Evolutionary conservation across 345 rosid genomes (phyloP).

Genomic region (Jatropha curcas): DNA sequence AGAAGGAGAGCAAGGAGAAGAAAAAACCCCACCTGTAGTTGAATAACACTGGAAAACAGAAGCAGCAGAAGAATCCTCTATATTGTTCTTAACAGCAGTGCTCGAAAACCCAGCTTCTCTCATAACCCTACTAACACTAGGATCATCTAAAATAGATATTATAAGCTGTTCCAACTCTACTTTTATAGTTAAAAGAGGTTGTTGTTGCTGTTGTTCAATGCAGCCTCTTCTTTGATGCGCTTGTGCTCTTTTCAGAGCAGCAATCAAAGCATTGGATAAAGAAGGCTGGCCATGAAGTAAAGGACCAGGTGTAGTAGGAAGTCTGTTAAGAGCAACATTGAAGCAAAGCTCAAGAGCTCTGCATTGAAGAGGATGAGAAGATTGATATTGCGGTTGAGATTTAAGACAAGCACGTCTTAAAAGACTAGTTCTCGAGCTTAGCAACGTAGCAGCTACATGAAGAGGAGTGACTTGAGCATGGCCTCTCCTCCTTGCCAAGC

Average conservation of each 20-base stretch:
- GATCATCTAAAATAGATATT: conserved; percentile 74
- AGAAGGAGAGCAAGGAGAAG: conserved; percentile 84
- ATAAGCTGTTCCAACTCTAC: conserved; percentile 78
- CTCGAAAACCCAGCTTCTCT: conserved; percentile 92
- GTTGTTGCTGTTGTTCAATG: conserved; percentile 49
- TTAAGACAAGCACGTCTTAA: conserved; percentile 51
- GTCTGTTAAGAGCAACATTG: conserved; percentile 54
- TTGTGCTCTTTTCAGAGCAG: conserved; percentile 57
- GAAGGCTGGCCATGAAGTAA: conserved; percentile 49
- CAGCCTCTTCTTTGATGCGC: conserved; percentile 56
- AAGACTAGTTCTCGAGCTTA: conserved; percentile 44
- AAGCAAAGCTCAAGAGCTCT: conserved; percentile 65
- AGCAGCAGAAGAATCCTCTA: conserved; percentile 69
- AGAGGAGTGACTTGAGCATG: conserved; percentile 97
- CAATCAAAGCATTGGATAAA: conserved; percentile 53
- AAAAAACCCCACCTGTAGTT: conserved; percentile 71
- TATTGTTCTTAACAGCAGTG: conserved; percentile 65
- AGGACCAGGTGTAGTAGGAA: conserved; percentile 47
- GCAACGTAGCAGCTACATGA: conserved; percentile 54
- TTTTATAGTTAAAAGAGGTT: conserved; percentile 54
- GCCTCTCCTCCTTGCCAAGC: conserved; percentile 83
- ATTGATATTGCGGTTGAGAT: conserved; percentile 43
- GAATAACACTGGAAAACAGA: conserved; percentile 63
- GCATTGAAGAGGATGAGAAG: conserved; percentile 49
- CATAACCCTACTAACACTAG: conserved; percentile 90